Evolutionary conservation across 345 rosid species (phyloP), one percentile per base, ranked within the genome.

Genomic region (Kandelia obovata): DNA sequence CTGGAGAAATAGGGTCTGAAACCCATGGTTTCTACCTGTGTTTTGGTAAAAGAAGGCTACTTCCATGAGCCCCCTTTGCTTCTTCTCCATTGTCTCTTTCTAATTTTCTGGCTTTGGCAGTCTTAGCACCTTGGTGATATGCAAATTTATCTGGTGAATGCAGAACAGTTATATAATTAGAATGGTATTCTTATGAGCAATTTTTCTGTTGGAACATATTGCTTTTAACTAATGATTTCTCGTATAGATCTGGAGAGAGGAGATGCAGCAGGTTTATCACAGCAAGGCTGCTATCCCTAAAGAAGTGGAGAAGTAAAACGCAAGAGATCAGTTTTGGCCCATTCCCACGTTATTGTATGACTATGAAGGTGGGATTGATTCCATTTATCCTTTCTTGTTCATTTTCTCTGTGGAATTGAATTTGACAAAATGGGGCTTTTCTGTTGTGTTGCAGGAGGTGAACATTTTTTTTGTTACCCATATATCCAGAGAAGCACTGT

Each of bases 211-310:
- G 37, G 37, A 39, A 53, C 53, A 25, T 35, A 30, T 35, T 58
- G 34, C 52, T 4, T 28, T 13, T 43, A 43, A 43, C 49, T 43
- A 15, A 43, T 13, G 49, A 43, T 43, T 37, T 47, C 4, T 64
- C 46, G 17, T 53, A 71, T 84, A 96, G 97, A 92, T 92, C 46
- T 96, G 99, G 99, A 87, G 85, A 71, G 97, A 90, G 66, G 98
- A 96, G 85, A 81, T 96, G 96, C 92, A 75, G 53, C 90, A 78
- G 67, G 96, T 96, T 72, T 96, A 92, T 78, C 77, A 80, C 13
- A 88, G 89, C 77, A 81, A 83, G 64, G 90, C 92, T 7, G 17
- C 61, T 43, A 71, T 83, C 69, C 85, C 92, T 5, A 72, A 76
- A 13, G 96, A 79, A 60, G 76, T 91, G 66, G 90, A 89, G 71